phyloP scores from a whole-genome alignment of 225 moss, liverwort and hornwort species.

The Takakia lepidozioides region DNA sequence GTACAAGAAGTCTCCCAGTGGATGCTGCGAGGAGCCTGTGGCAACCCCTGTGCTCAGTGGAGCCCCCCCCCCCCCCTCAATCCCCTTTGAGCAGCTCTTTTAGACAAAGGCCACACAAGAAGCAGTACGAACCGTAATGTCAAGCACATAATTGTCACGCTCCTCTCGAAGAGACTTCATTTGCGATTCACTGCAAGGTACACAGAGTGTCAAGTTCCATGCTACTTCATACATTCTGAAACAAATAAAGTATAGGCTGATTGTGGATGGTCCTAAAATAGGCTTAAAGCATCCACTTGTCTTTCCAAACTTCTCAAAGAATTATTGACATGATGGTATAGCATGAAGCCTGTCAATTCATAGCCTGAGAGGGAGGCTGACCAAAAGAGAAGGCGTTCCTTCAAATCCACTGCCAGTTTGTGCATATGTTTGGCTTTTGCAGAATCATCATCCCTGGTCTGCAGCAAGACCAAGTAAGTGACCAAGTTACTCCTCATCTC shows the following conservation, averaged over 20 bases:
- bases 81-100: too few relatives aligned
- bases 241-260: neutral
- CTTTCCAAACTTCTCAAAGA: too few relatives aligned
- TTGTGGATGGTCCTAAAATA: too few relatives aligned
- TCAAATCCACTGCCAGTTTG: conserved; percentile 24
- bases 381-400: conserved; percentile 15
- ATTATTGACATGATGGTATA: too few relatives aligned
- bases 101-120: too few relatives aligned
- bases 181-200: conserved; percentile 8
- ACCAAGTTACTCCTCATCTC: neutral
- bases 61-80: too few relatives aligned
- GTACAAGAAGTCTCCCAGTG: too few relatives aligned
- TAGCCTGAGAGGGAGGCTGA: conserved; percentile 1
- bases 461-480: neutral
- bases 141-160: conserved; percentile 14
- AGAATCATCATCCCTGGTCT: conserved; percentile 11
- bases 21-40: too few relatives aligned
- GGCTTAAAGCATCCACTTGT: too few relatives aligned
- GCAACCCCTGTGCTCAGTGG: too few relatives aligned
- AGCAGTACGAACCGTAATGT: conserved; percentile 8
- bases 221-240: neutral
- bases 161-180: conserved; percentile 24
- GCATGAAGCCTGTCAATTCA: too few relatives aligned
- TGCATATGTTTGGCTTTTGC: conserved; percentile 14
- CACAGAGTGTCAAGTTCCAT: neutral